phyloP scores from a whole-genome alignment of 148 eudicot species.

The Camellia japonica region DNA sequence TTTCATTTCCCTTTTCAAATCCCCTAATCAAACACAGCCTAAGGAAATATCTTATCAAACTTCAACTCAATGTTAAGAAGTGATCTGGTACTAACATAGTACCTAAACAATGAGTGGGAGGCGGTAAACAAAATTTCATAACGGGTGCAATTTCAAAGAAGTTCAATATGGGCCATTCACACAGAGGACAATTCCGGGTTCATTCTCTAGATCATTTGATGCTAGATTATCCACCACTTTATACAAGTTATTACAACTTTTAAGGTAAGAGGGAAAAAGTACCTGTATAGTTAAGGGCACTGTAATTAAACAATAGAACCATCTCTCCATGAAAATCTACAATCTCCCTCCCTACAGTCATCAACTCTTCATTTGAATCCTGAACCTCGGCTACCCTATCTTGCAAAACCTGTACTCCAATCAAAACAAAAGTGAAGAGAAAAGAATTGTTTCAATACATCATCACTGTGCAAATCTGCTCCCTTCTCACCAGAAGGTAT shows the following conservation, averaged over 20 bases:
- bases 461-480: neutral
- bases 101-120: neutral
- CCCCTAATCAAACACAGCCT: too few species aligned
- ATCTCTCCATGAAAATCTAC: constrained; percentile 90
- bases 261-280: neutral
- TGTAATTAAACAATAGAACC: constrained; percentile 78
- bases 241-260: neutral
- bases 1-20: too few species aligned
- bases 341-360: constrained; percentile 55
- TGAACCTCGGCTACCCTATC: constrained; percentile 52
- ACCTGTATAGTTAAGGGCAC: constrained; percentile 96
- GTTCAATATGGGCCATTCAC: neutral
- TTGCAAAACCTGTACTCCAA: constrained; percentile 48
- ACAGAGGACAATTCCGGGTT: neutral
- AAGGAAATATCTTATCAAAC: too few species aligned
- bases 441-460: neutral
- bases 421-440: neutral
- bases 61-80: too few species aligned
- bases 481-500: neutral
- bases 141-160: neutral
- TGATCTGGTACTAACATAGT: too few species aligned
- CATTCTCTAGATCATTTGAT: neutral
- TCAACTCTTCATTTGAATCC: constrained; percentile 53
- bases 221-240: neutral
- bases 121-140: neutral